Evolutionary conservation across 2,329 filamentous ascomycete species (phyloP), one percentile per base, ranked within the genome.

Genomic region (Colletotrichum lindemuthianum): DNA sequence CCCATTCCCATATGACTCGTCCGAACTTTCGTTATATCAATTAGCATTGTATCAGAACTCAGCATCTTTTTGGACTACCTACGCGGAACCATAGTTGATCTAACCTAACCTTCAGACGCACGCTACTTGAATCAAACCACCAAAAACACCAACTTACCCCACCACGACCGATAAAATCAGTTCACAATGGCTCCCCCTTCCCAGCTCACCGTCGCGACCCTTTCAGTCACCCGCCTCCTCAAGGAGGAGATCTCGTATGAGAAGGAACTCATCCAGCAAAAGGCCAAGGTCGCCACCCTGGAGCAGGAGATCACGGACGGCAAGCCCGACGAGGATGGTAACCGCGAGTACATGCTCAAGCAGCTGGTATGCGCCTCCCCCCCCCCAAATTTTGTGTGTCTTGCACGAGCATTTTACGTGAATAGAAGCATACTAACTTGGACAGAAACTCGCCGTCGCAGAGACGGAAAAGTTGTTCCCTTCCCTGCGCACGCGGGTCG

Each of bases 231-330:
- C 71, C 92, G 96, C 64, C 87, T 98, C 51, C 87, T 97, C 69
- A 97, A 97, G 78, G 96, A 99, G 78, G 92, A 97, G 77, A 83
- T 86, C 43, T 95, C 90, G 72, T 98, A 99, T 81, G 91, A 94
- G 82, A 91, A 91, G 74, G 96, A 99, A 77, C 85, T 94, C 16
- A 82, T 86, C 68, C 83, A 90, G 69, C 94, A 98, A 75, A 84
- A 92, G 71, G 84, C 86, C 66, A 87, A 91, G 60, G 86, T 96
- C 68, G 80, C 86, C 75, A 87, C 88, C 75, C 84, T 97, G 15
- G 84, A 89, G 75, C 81, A 83, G 48, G 88, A 91, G 70, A 76
- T 87, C 37, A 76, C 82, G 45, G 76, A 73, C n/a, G 79, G 77
- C 33, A 76, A 78, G 4, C 79, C 77, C 13, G 82, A 86, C 57